A percentile compares a stretch with the other conserved stretches of the same genome.
Evolutionary conservation across 441 rosid species (phyloP).

Genomic region (Eutrema salsugineum): DNA sequence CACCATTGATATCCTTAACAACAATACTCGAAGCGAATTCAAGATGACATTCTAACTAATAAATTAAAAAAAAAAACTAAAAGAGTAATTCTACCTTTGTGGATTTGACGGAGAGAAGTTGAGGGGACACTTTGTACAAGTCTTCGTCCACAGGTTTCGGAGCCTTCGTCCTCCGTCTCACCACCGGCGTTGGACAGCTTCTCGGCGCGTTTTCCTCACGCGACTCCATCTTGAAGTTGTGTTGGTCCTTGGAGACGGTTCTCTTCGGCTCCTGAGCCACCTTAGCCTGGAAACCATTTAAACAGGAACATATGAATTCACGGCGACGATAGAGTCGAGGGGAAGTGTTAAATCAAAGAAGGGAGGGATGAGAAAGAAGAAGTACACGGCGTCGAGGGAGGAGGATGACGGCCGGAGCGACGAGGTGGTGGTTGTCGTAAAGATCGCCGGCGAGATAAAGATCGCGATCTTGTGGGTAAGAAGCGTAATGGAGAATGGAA

Average conservation of each 20-base stretch:
- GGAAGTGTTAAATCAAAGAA: neutral
- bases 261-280: slow-evolving; percentile 36
- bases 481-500: slow-evolving; percentile 56
- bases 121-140: slow-evolving; percentile 81
- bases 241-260: slow-evolving; percentile 14
- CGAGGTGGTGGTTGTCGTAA: slow-evolving; percentile 68
- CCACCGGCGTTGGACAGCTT: slow-evolving; percentile 31
- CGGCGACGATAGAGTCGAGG: too few relatives aligned
- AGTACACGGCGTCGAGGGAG: slow-evolving; percentile 77
- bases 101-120: slow-evolving; percentile 54
- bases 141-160: slow-evolving; percentile 91
- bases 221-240: neutral
- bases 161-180: slow-evolving; percentile 26
- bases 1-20: too few relatives aligned
- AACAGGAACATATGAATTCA: neutral
- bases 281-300: slow-evolving; percentile 42
- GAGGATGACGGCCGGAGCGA: slow-evolving; percentile 85
- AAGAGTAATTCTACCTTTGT: slow-evolving; percentile 37
- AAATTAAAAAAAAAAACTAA: neutral
- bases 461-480: slow-evolving; percentile 64
- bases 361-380: neutral
- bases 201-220: slow-evolving; percentile 19
- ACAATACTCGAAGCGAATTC: neutral
- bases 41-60: neutral
- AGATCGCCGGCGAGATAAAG: slow-evolving; percentile 87